A percentile compares a stretch with the other conserved stretches of the same genome.
These are phyloP conservation scores for Trametes sp. DNA, from an alignment of 1,284 basidiomycete genomes.

Conservation along the genomic window DNA sequence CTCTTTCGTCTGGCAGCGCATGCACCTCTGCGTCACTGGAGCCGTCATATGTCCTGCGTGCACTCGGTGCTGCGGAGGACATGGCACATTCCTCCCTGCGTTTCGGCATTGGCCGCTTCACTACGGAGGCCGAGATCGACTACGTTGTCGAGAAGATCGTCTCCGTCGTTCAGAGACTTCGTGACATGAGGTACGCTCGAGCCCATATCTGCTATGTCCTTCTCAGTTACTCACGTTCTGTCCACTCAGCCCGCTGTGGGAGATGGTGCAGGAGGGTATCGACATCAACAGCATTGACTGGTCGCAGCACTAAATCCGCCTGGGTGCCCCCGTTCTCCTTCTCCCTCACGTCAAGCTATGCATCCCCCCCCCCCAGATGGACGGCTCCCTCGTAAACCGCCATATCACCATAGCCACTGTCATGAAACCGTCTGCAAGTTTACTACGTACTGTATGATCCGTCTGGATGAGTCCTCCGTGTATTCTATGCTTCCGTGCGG, in stretches of 20 bases:
- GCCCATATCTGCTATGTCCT: conserved; percentile 5
- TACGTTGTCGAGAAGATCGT: conserved; percentile 93
- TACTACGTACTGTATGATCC: conserved; percentile 24
- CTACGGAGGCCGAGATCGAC: conserved; percentile 97
- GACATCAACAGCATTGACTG: conserved; percentile 94
- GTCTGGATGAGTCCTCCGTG: conserved; percentile 27
- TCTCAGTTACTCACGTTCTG: conserved; percentile 1
- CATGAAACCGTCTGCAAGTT: neutral
- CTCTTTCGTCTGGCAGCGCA: conserved; percentile 96
- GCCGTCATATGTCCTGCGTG: conserved; percentile 97
- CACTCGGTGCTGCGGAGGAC: conserved; percentile 96
- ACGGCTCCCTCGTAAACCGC: neutral
- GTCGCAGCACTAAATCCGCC: conserved; percentile 65
- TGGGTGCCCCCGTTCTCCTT: neutral
- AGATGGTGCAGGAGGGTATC: conserved; percentile 98
- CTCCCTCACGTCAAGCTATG: neutral
- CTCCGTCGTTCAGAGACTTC: conserved; percentile 77
- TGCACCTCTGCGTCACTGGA: conserved; percentile 99
- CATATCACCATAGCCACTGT: conserved; percentile 1
- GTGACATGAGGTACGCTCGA: conserved; percentile 72
- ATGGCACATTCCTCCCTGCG: conserved; percentile 99
- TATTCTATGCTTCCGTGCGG: conserved; percentile 23
- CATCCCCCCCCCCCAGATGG: neutral
- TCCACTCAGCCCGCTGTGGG: conserved; percentile 84
- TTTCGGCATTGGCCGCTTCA: conserved; percentile 98